A percentile compares a stretch with the other conserved stretches of the same genome.
Evolutionary conservation across 2,329 filamentous ascomycete genomes (phyloP).

Genomic region (Phymatotrichopsis omnivora): DNA sequence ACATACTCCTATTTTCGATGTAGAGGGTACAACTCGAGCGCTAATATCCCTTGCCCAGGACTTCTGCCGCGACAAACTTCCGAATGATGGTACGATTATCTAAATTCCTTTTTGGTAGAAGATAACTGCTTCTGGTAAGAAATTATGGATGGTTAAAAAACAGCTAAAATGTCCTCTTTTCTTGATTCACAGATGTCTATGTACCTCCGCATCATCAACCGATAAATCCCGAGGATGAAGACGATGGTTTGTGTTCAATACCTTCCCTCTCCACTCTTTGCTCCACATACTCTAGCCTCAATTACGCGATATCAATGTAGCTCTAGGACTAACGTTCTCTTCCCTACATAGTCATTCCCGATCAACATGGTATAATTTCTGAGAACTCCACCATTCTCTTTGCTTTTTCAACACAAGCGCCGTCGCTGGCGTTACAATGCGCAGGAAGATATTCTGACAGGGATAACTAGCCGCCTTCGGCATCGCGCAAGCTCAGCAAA

Average conservation of each 20-base stretch:
- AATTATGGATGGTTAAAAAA: too few relatives aligned
- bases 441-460: neutral
- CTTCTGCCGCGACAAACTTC: constrained; percentile 59
- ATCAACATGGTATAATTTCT: constrained; percentile 53
- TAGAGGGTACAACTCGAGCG: too few relatives aligned
- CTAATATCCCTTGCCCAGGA: constrained; percentile 35
- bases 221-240: constrained; percentile 77
- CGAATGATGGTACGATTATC: constrained; percentile 44
- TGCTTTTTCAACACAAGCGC: too few relatives aligned
- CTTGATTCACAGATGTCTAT: constrained; percentile 56
- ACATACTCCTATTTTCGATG: constrained; percentile 24
- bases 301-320: too few relatives aligned
- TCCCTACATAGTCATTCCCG: constrained; percentile 58
- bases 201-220: constrained; percentile 72
- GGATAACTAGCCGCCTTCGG: constrained; percentile 58
- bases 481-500: constrained; percentile 69
- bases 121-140: neutral
- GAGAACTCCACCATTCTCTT: too few relatives aligned
- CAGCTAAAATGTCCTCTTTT: too few relatives aligned
- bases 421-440: neutral
- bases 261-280: neutral
- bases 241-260: constrained; percentile 43
- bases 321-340: neutral
- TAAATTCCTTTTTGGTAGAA: neutral
- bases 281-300: too few relatives aligned